A percentile compares a stretch with the other conserved stretches of the same genome.
Conservation (phyloP, 2,329 filamentous ascomycete species). For the Zymoseptoria ardabiliae region DNA sequence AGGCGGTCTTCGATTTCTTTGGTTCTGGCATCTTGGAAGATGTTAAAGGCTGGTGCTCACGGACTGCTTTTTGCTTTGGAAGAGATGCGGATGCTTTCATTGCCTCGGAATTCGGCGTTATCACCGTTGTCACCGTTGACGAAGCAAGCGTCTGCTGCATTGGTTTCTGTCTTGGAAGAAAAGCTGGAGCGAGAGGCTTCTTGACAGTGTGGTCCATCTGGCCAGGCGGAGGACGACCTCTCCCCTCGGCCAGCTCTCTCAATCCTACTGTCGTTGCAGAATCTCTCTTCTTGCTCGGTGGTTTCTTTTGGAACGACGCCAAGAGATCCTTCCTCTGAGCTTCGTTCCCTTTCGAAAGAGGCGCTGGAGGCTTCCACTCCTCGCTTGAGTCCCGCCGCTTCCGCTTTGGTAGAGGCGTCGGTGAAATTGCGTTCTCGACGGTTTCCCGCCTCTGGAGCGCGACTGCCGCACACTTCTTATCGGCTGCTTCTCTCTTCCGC, state of each 20-base stretch:
- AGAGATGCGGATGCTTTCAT: too few species aligned
- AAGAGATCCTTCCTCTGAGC: neutral
- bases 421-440: too few species aligned
- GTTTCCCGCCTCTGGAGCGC: too few species aligned
- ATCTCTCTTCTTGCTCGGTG: neutral
- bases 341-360: neutral
- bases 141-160: neutral
- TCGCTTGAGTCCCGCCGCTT: neutral
- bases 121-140: rapidly evolving
- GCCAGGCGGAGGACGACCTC: too few species aligned
- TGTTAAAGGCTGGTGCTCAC: neutral
- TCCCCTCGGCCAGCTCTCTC: neutral
- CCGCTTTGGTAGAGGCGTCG: neutral
- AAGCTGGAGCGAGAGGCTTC: neutral
- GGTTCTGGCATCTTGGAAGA: neutral
- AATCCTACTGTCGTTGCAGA: neutral
- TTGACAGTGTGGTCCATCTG: neutral
- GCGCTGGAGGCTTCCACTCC: neutral
- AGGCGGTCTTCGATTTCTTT: neutral
- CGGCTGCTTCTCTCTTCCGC: neutral
- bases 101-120: neutral
- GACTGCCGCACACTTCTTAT: too few species aligned
- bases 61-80: neutral
- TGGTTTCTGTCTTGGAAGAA: neutral
- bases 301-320: neutral